phyloP scores from a whole-genome alignment of 2,329 filamentous ascomycete genomes.

The Epichloe aotearoae region DNA sequence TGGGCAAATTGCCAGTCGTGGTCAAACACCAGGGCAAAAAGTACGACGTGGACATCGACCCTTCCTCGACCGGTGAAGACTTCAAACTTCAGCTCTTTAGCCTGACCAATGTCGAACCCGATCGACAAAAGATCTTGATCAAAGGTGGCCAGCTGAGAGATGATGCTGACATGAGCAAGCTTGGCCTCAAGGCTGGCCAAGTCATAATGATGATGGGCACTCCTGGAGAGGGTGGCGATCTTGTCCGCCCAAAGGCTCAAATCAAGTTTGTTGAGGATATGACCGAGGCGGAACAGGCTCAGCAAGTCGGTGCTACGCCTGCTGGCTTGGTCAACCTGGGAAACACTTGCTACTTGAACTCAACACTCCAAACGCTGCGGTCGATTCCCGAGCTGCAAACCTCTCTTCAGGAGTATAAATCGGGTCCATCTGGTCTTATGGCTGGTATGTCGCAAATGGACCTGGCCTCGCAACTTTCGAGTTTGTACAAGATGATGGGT shows the following conservation, averaged over 20 bases:
- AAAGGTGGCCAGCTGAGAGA: constrained; percentile 94
- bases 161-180: constrained; percentile 72
- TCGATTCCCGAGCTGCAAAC: constrained; percentile 84
- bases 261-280: constrained; percentile 94
- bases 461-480: constrained; percentile 62
- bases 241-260: constrained; percentile 63
- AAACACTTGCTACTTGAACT: constrained; percentile 98
- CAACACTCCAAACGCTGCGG: constrained; percentile 82
- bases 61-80: constrained; percentile 70
- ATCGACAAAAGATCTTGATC: constrained; percentile 89
- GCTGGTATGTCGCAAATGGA: constrained; percentile 44
- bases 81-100: constrained; percentile 96
- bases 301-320: constrained; percentile 70
- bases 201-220: constrained; percentile 95
- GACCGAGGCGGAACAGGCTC: constrained; percentile 84
- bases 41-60: constrained; percentile 85
- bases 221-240: constrained; percentile 48
- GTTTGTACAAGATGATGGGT: constrained; percentile 79
- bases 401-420: constrained; percentile 49
- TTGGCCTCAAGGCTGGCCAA: constrained; percentile 77
- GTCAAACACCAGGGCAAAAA: constrained; percentile 95
- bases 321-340: constrained; percentile 84
- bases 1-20: constrained; percentile 38
- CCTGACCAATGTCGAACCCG: constrained; percentile 87
- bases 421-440: constrained; percentile 22